Base-by-base conservation (phyloP, 768 basidiomycete species). In the Chlorophyllum brunneum region DNA sequence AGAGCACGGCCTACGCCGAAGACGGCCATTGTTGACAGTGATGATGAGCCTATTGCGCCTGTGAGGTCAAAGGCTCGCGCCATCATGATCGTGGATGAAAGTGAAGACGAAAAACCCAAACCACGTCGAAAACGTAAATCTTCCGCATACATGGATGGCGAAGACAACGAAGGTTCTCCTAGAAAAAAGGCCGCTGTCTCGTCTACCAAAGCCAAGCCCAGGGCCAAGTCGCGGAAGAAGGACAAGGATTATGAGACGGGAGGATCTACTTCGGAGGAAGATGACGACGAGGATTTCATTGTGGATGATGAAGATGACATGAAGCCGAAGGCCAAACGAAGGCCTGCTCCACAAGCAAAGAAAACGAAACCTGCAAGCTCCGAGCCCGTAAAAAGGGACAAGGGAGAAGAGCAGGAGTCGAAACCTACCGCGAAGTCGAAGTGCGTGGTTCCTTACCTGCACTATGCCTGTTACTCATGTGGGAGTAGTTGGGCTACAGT, bases 401-500 rank as follows among this genome's bases (percentile, higher is more conserved):
- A 56, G 41, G 58, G 59, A 22, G 64, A 63, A 49, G 26, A 56
- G 8, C 40, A 62, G 9, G 47, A 60, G 1, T 61, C 65, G 56
- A 65, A 66, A 54, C 30, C 58, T 9, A 38, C 49, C 3, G 44
- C 57, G 5, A 59, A 53, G 31, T 29, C 59, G 7, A 62, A 61
- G 53, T 26, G 39, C 39, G 18, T 29, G 24, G 2, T 42, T 51
- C 5, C 27, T 26, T 29, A 38, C 3, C 30, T 3, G 26, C 26
- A 4, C 13, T 20, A 2, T 48, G 8, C 50, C 31, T 18, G n/a
- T 46, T 43, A 18, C 44, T 45, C 13, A 48, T 36, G 8, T 42
- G 42, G 8, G 18, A 13, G 9, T 54, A 76, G 73, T 44, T 76
- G 75, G 75, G 72, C 69, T 2, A 73, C 76, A 1, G 67, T 68